Evolutionary conservation across 345 rosid species (phyloP).

Genomic region (Leavenworthia alabamica): DNA sequence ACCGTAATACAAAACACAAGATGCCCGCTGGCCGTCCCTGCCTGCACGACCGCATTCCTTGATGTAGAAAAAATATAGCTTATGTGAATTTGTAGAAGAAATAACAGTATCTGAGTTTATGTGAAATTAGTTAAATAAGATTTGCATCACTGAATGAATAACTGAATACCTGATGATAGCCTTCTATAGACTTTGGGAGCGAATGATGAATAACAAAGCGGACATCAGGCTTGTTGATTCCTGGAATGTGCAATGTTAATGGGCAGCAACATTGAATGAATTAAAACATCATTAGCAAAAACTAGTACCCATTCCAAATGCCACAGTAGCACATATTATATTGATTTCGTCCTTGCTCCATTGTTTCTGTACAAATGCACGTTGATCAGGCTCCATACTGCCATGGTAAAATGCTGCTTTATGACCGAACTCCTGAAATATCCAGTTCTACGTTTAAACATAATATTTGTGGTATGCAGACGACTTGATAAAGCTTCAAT

Average conservation of each 20-base stretch:
- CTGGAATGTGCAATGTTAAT: constrained; percentile 39
- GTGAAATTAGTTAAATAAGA: neutral
- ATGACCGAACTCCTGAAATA: constrained; percentile 74
- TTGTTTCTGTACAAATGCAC: constrained; percentile 76
- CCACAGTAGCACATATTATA: constrained; percentile 95
- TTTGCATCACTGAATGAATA: neutral
- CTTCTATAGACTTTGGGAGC: constrained; percentile 97
- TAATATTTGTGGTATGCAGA: constrained; percentile 2
- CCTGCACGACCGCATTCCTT: constrained; percentile 99
- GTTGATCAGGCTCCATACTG: constrained; percentile 75
- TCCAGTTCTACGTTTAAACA: constrained; percentile 1
- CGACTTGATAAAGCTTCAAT: neutral
- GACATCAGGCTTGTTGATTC: constrained; percentile 98
- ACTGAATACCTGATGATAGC: constrained; percentile 84
- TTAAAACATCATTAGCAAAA: constrained; percentile 17
- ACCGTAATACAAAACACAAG: constrained; percentile 86
- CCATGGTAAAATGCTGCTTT: constrained; percentile 98
- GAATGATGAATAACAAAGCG: constrained; percentile 99
- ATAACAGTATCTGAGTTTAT: neutral
- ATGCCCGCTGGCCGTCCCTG: constrained; percentile 87
- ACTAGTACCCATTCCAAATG: constrained; percentile 95
- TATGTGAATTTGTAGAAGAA: constrained; percentile 1
- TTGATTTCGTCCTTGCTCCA: constrained; percentile 99
- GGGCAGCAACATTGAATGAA: constrained; percentile 7
- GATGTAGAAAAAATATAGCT: constrained; percentile 7